Conservation (phyloP, 2,329 filamentous ascomycete species). For the Fusarium guadeloupense region DNA sequence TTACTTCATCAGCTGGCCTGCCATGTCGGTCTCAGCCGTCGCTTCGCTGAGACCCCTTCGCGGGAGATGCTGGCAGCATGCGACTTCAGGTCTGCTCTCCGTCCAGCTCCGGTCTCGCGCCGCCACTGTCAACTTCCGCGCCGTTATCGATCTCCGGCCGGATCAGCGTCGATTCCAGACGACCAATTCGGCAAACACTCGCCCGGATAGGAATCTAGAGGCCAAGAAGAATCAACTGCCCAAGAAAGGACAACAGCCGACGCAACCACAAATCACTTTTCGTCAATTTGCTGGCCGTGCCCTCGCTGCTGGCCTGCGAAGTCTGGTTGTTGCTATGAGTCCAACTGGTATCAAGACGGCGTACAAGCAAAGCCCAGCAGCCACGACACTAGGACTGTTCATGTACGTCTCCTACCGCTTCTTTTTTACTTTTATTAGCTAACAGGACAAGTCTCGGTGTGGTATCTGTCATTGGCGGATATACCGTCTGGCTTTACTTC, state of each 20-base stretch:
- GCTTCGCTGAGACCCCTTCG: slow-evolving; percentile 49
- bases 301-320: slow-evolving; percentile 48
- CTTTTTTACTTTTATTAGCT: background rate
- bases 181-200: slow-evolving; percentile 25
- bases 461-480: slow-evolving; percentile 43
- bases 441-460: slow-evolving; percentile 42
- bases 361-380: slow-evolving; percentile 47
- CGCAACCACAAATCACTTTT: slow-evolving; percentile 46
- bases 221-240: slow-evolving; percentile 38
- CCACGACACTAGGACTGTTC: slow-evolving; percentile 45
- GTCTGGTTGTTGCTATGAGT: slow-evolving; percentile 47
- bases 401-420: slow-evolving; percentile 39
- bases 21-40: slow-evolving; percentile 49
- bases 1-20: slow-evolving; percentile 6
- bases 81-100: slow-evolving; percentile 45
- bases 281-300: slow-evolving; percentile 44
- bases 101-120: slow-evolving; percentile 46
- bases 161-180: slow-evolving; percentile 45
- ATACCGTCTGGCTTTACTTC: slow-evolving; percentile 57
- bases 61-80: slow-evolving; percentile 44
- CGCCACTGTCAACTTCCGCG: slow-evolving; percentile 43
- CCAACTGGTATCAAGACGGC: slow-evolving; percentile 49
- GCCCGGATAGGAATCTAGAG: slow-evolving; percentile 19
- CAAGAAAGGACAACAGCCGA: slow-evolving; percentile 32
- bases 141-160: slow-evolving; percentile 43